Evolutionary conservation across 176 grass and related monocot species (phyloP).

Genomic region (Chrysopogon serrulatus): DNA sequence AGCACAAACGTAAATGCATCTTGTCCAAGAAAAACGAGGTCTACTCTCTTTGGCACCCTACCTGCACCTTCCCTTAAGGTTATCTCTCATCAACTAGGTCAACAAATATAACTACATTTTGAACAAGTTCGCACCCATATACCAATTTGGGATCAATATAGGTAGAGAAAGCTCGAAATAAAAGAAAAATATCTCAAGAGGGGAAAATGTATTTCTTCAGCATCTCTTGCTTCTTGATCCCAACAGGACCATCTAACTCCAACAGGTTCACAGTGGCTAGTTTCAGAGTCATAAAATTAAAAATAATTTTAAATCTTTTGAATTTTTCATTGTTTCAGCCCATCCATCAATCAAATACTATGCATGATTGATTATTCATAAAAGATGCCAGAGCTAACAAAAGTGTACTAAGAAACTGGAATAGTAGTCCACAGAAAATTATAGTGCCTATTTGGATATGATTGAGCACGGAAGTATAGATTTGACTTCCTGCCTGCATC

Average conservation of each 20-base stretch:
- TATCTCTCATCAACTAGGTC: not conserved
- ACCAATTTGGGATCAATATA: not conserved
- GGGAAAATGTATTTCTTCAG: not conserved
- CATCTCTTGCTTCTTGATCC: not conserved
- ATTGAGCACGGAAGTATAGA: slow-evolving; percentile 82
- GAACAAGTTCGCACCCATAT: not conserved
- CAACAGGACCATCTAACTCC: not conserved
- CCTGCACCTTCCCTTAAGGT: not conserved
- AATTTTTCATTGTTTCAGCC: not conserved
- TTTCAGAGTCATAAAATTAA: not conserved
- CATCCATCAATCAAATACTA: not conserved
- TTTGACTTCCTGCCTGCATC: slow-evolving; percentile 81
- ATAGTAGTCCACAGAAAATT: slow-evolving; percentile 12
- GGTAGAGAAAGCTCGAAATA: not conserved
- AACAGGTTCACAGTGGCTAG: not conserved
- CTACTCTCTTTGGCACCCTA: not conserved
- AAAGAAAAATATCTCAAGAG: not conserved
- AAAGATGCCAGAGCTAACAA: not conserved
- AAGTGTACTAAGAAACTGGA: not conserved
- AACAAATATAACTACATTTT: not conserved
- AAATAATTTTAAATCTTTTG: not conserved
- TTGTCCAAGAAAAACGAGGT: not conserved
- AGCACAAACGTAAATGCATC: not conserved
- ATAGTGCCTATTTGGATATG: slow-evolving; percentile 90
- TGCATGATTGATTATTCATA: slow-evolving; percentile 12